These are phyloP conservation scores for Lactarius tabidus DNA, from an alignment of 768 basidiomycete genomes.

Conservation along the genomic window DNA sequence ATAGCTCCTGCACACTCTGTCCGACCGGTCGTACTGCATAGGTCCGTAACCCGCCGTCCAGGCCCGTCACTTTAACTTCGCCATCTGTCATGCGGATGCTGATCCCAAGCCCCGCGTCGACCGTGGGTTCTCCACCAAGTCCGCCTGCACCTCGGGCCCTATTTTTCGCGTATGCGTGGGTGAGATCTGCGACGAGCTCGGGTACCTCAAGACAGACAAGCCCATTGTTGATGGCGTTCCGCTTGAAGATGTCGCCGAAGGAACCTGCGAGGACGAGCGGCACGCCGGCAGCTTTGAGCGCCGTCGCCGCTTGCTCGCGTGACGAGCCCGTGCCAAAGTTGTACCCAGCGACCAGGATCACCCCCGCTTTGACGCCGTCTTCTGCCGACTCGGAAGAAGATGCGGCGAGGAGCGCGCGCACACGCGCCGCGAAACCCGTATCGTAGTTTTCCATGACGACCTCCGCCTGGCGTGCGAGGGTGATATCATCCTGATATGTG, in stretches of 20 bases:
- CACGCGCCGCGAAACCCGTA: conserved; percentile 70
- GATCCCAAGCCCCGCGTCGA: conserved; percentile 64
- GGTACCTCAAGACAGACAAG: conserved; percentile 93
- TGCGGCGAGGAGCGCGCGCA: conserved; percentile 44
- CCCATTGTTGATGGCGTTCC: conserved; percentile 98
- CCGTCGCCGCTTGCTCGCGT: conserved; percentile 97
- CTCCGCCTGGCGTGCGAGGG: conserved; percentile 87
- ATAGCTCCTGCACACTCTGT: conserved; percentile 93
- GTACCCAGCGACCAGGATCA: conserved; percentile 86
- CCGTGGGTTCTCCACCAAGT: conserved; percentile 76
- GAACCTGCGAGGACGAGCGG: conserved; percentile 95
- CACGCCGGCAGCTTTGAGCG: conserved; percentile 89
- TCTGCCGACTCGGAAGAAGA: conserved; percentile 21
- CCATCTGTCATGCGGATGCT: conserved; percentile 69
- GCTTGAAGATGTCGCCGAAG: conserved; percentile 99
- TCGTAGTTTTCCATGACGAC: conserved; percentile 99
- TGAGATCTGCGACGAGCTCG: conserved; percentile 82
- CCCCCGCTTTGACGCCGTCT: conserved; percentile 46
- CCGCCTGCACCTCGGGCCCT: conserved; percentile 78
- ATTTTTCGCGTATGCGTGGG: conserved; percentile 64
- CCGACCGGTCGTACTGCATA: conserved; percentile 79
- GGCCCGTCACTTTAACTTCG: conserved; percentile 48
- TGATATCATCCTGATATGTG: conserved; percentile 99
- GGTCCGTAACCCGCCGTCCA: conserved; percentile 44
- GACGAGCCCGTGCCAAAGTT: conserved; percentile 99